Evolutionary conservation across 129 eudicot genomes (phyloP), one percentile per base, ranked within the genome.

Genomic region (Centaurea solstitialis): DNA sequence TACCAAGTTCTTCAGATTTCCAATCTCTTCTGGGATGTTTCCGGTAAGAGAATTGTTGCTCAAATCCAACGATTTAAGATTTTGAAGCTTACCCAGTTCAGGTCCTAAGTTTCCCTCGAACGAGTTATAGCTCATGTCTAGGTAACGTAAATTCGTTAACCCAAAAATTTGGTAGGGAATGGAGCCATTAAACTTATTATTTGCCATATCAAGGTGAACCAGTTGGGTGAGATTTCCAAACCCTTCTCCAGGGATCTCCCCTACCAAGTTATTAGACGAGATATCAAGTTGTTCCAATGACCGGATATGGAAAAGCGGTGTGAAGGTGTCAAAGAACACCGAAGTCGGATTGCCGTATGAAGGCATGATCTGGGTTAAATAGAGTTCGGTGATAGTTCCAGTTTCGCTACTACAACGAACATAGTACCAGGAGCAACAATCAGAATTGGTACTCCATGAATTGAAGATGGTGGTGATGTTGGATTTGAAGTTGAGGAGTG

Each of bases 391-490:
- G 65, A 86, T 45, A 30, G 35, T 30, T 30, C 35, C 3, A 0
- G 81, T 28, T 33, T 6, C 9, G n/a, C 37, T 7, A 50, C 89
- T 9, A 47, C 89, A 86, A 13, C 35, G 33, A 8, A 86, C 86
- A 28, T 80, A 3, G 15, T 73, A 72, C 89, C 89, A 82, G 8
- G 17, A 8, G 76, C 89, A 86, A 75, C 89, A 86, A 43, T 83
- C 81, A 9, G 82, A 62, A 76, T 4, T 70, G 9, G 84, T 64
- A 39, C 79, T 79, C 89, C 89, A 86, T 6, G 87, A n/a, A n/a
- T n/a, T n/a, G n/a, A n/a, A n/a, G n/a, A n/a, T n/a, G n/a, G n/a
- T n/a, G n/a, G n/a, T n/a, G n/a, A n/a, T n/a, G n/a, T n/a, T n/a
- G n/a, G n/a, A n/a, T n/a, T n/a, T n/a, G n/a, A n/a, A n/a, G n/a